Conservation (phyloP, 768 basidiomycete species). For the Lactarius quietus region DNA sequence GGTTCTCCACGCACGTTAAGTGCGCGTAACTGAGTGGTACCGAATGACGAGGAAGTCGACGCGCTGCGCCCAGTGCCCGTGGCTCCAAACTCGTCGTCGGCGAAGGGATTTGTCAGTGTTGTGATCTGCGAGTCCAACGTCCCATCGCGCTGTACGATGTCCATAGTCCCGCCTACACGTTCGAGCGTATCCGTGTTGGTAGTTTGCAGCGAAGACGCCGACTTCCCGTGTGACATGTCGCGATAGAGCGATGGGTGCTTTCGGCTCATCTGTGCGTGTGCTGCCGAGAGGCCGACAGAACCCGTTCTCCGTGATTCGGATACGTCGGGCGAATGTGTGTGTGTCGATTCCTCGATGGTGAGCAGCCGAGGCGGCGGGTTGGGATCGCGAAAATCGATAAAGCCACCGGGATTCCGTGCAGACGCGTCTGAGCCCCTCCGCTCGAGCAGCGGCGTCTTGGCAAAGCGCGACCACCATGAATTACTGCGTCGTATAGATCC, state of each 20-base stretch:
- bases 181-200: conserved; percentile 70
- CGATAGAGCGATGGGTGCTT: conserved; percentile 26
- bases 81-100: conserved; percentile 16
- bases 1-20: conserved; percentile 14
- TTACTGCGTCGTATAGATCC: conserved; percentile 60
- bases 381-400: conserved; percentile 70
- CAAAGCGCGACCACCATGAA: conserved; percentile 76
- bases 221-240: conserved; percentile 33
- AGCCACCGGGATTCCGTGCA: conserved; percentile 25
- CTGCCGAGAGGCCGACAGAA: background rate
- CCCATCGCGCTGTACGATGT: conserved; percentile 54
- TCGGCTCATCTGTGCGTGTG: conserved; percentile 14
- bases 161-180: conserved; percentile 59
- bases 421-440: conserved; percentile 43
- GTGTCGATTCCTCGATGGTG: conserved; percentile 52
- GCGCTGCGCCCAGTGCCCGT: background rate
- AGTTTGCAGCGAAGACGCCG: conserved; percentile 52
- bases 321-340: conserved; percentile 31
- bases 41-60: background rate
- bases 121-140: conserved; percentile 21
- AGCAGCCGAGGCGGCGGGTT: conserved; percentile 66
- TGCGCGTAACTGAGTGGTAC: background rate
- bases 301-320: conserved; percentile 19
- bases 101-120: background rate
- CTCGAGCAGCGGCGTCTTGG: conserved; percentile 62